phyloP scores from a whole-genome alignment of 352 stramenopile species.

The Globisporangium irregulare region DNA sequence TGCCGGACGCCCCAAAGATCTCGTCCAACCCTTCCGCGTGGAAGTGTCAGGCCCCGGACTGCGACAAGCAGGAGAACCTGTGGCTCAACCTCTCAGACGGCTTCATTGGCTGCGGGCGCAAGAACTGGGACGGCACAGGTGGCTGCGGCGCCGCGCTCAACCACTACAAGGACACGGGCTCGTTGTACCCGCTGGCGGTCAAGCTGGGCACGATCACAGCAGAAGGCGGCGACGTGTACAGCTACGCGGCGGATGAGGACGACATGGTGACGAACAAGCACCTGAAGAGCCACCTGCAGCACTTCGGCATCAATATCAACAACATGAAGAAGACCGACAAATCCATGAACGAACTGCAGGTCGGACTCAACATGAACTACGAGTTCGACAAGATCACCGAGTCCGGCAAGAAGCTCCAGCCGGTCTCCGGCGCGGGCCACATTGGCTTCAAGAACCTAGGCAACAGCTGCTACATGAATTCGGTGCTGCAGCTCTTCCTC shows the following conservation, averaged over 20 bases:
- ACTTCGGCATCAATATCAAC: slow-evolving; percentile 95
- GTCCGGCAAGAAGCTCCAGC: slow-evolving; percentile 89
- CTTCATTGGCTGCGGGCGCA: slow-evolving; percentile 78
- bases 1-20: slow-evolving; percentile 57
- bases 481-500: slow-evolving; percentile 94
- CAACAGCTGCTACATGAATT: slow-evolving; percentile 99
- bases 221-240: slow-evolving; percentile 97
- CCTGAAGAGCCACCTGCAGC: slow-evolving; percentile 91
- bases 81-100: slow-evolving; percentile 98
- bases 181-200: slow-evolving; percentile 94
- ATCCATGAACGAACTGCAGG: slow-evolving; percentile 97
- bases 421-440: slow-evolving; percentile 88
- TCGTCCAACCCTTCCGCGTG: slow-evolving; percentile 67
- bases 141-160: slow-evolving; percentile 95
- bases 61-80: slow-evolving; percentile 96
- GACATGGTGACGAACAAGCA: slow-evolving; percentile 96
- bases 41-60: slow-evolving; percentile 91
- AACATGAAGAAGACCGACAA: slow-evolving; percentile 98
- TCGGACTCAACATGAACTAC: slow-evolving; percentile 97
- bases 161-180: slow-evolving; percentile 94
- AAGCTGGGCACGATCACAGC: slow-evolving; percentile 98
- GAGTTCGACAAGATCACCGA: slow-evolving; percentile 99
- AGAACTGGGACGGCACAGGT: slow-evolving; percentile 96
- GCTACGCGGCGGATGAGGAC: slow-evolving; percentile 97
- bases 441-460: slow-evolving; percentile 99